Conservation (phyloP, 306 rosid genomes). For the Echinosophora koreensis region DNA sequence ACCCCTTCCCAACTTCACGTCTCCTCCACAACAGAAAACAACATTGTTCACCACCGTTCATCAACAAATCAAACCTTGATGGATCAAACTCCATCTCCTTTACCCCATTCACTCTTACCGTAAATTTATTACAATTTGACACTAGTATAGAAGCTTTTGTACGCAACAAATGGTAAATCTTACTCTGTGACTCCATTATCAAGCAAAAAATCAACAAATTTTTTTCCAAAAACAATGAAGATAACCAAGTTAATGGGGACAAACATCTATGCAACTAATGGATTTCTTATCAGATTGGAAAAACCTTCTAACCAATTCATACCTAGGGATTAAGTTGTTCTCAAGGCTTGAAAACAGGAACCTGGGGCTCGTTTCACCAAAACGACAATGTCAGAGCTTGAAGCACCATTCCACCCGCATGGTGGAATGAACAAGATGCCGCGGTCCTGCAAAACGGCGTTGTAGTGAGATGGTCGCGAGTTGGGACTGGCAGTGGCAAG, state of each 20-base stretch:
- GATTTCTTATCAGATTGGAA: background rate
- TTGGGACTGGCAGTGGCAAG: too few species aligned
- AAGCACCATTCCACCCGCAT: too few species aligned
- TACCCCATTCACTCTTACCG: slow-evolving; percentile 36
- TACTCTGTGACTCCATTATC: background rate
- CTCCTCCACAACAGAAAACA: too few species aligned
- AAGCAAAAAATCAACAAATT: background rate
- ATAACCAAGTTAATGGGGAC: background rate
- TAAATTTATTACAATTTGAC: slow-evolving; percentile 2
- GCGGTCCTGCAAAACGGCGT: too few species aligned
- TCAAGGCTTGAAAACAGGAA: background rate
- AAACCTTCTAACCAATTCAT: background rate
- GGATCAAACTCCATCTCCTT: slow-evolving; percentile 53
- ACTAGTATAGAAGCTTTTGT: too few species aligned
- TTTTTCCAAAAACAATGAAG: background rate
- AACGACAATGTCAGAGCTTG: too few species aligned
- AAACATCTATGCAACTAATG: background rate
- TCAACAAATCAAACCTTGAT: too few species aligned
- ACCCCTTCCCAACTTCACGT: too few species aligned
- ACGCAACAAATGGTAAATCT: too few species aligned
- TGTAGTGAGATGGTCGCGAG: too few species aligned
- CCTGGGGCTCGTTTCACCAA: background rate
- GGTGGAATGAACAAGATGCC: too few species aligned
- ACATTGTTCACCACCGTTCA: too few species aligned
- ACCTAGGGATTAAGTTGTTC: background rate